Evolutionary conservation across 2,329 filamentous ascomycete genomes (phyloP).

Genomic region (Trichoderma lentiforme): DNA sequence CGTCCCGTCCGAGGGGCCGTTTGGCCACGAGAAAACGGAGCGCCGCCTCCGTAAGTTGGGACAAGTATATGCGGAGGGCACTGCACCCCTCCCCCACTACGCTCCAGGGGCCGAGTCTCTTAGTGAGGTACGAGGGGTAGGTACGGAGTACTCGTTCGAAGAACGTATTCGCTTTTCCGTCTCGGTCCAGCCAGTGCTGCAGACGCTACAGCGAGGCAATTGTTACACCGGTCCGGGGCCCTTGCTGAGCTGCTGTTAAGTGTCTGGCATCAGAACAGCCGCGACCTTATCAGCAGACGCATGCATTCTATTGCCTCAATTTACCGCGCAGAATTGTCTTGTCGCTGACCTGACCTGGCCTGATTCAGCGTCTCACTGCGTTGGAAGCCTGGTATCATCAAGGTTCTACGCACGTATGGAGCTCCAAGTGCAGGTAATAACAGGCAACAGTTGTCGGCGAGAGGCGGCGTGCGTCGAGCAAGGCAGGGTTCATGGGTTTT

Average conservation of each 20-base stretch:
- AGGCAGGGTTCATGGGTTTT: constrained; percentile 9
- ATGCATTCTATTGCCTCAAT: background rate
- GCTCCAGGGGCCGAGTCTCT: background rate
- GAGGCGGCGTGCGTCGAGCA: constrained; percentile 4
- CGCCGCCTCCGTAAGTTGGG: background rate
- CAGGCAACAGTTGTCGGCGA: background rate
- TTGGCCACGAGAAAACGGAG: background rate
- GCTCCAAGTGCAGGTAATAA: background rate
- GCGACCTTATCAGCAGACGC: background rate
- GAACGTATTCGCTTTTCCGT: background rate
- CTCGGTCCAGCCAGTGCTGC: background rate
- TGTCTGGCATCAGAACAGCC: background rate
- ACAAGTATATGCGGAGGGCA: background rate
- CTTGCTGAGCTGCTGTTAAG: background rate
- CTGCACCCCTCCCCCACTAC: constrained; percentile 12
- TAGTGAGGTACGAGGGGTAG: background rate
- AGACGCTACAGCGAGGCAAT: background rate
- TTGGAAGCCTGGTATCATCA: background rate
- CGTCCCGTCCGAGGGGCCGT: constrained; percentile 4
- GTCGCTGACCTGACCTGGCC: background rate
- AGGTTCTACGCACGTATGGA: background rate
- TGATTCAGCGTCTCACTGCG: constrained; percentile 4
- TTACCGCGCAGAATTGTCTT: background rate
- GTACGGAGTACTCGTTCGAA: background rate
- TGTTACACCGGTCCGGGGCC: background rate